Conservation (phyloP, 805 yeast genomes). For the Wickerhamiella alocasiicola region DNA sequence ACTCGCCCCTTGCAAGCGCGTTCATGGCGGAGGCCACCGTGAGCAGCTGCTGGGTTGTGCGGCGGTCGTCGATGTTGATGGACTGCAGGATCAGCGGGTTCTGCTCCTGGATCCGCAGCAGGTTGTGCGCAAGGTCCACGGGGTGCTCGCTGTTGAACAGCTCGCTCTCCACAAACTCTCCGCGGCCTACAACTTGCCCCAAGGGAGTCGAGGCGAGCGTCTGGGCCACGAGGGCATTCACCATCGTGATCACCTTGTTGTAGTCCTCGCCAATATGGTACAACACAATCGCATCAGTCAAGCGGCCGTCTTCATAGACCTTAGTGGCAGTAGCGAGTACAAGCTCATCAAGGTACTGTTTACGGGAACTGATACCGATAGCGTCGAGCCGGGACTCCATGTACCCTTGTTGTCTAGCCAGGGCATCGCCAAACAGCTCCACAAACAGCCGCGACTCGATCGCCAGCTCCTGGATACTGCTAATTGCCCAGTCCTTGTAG, state of each 20-base stretch:
- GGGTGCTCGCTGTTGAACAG: constrained; percentile 21
- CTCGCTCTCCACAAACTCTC: constrained; percentile 17
- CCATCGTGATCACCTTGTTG: constrained; percentile 61
- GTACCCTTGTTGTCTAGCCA: constrained; percentile 68
- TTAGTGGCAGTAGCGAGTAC: constrained; percentile 74
- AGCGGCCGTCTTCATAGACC: constrained; percentile 86
- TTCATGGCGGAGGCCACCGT: constrained; percentile 58
- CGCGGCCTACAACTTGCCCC: constrained; percentile 39
- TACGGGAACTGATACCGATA: constrained; percentile 44
- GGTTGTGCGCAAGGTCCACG: constrained; percentile 29
- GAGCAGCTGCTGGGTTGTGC: constrained; percentile 52
- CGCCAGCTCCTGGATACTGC: constrained; percentile 70
- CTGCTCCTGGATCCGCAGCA: constrained; percentile 33
- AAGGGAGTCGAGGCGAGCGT: constrained; percentile 58
- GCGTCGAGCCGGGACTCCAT: constrained; percentile 65
- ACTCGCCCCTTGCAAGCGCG: constrained; percentile 41
- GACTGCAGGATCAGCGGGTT: constrained; percentile 49
- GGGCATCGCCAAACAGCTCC: constrained; percentile 73
- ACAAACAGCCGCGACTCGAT: constrained; percentile 77
- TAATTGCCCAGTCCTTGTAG: constrained; percentile 52
- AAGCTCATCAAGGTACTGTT: constrained; percentile 52
- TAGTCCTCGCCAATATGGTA: constrained; percentile 84
- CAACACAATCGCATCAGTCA: constrained; percentile 69
- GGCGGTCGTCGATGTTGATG: constrained; percentile 43
- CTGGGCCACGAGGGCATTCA: constrained; percentile 70